Evolutionary conservation across 129 eudicot genomes (phyloP), one percentile per base, ranked within the genome.

Genomic region (Pittosporum tobira): DNA sequence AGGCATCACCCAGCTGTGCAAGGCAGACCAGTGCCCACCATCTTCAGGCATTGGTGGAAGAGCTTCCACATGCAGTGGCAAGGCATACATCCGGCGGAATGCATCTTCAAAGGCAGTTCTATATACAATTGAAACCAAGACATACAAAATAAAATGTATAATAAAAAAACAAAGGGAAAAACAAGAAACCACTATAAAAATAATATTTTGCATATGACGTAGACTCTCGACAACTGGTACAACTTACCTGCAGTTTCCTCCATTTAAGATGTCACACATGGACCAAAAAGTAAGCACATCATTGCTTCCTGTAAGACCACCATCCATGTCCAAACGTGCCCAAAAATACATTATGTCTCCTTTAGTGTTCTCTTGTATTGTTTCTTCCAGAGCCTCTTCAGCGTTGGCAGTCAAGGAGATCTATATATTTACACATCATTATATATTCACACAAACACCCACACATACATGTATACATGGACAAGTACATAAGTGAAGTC

Each of bases 41-140:
- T 75, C 99, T 79, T 83, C 89, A 67, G 96, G 99, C 96, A 91
- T 91, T 46, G 96, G 99, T 11, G 96, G 99, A 71, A 91, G 99
- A 60, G 91, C 99, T 63, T 91, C 99, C 6, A 83, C 70, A 60
- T 76, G 72, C 48, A 83, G 63, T 30, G 99, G 94, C 70, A 87
- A 73, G 10, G 74, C 89, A 75, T 91, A 87, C 96, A 91, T 91
- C 51, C 24, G 71, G 40, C 96, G 87, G 40, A 91, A 91, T 28
- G 94, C 71, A 73, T 80, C 82, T 77, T 81, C 81, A 74, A 91
- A 91, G 12, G 85, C 79, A 61, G 70, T 79, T 77, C 99, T 91
- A 80, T 69, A 67, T 23, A 45, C 69, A 34, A 61, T 69, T 54
- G 52, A 38, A 69, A 48, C n/a, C 20, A 46, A 45, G 52, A 47